Percentiles rank a stretch among this genome's conserved stretches.
phyloP scores from a whole-genome alignment of 352 stramenopile genomes.

The Phytopythium ostracodes region DNA sequence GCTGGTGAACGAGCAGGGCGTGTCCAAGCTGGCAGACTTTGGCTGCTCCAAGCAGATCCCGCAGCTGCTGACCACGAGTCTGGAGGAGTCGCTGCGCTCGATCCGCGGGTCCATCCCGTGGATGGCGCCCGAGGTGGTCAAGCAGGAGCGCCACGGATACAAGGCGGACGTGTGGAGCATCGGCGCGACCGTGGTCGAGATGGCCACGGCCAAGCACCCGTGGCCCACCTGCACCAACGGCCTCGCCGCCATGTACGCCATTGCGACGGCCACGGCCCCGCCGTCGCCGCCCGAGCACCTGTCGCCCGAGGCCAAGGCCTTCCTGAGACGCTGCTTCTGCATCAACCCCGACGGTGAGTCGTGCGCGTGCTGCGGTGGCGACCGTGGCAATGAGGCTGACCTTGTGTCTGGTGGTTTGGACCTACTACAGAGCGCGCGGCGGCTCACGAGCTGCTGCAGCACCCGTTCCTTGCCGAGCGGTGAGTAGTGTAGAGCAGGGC shows the following conservation, averaged over 20 bases:
- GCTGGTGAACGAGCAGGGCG: conserved; percentile 82
- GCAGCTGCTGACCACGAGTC: conserved; percentile 68
- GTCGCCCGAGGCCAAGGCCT: conserved; percentile 42
- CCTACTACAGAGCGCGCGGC: conserved; percentile 47
- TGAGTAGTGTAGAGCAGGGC: neutral
- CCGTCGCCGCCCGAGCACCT: conserved; percentile 52
- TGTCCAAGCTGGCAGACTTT: conserved; percentile 89
- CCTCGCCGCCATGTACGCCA: conserved; percentile 62
- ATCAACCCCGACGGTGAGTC: conserved; percentile 63
- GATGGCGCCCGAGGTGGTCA: conserved; percentile 81
- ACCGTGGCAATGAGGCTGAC: neutral
- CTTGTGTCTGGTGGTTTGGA: neutral
- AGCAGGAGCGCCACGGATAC: conserved; percentile 68
- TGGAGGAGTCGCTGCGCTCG: conserved; percentile 76
- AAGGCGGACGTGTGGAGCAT: conserved; percentile 85
- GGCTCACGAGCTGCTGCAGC: conserved; percentile 48
- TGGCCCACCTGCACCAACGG: conserved; percentile 61
- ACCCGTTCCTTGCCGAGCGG: conserved; percentile 45
- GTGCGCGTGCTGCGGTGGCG: neutral
- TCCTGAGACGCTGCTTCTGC: conserved; percentile 65
- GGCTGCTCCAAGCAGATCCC: conserved; percentile 87
- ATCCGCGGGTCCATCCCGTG: conserved; percentile 84
- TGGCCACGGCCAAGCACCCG: conserved; percentile 70
- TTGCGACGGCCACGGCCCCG: conserved; percentile 47
- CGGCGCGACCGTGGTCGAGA: conserved; percentile 74